These are phyloP conservation scores for Cafeteria roenbergensis DNA, from an alignment of 108 stramenopile genomes.

Conservation along the genomic window DNA sequence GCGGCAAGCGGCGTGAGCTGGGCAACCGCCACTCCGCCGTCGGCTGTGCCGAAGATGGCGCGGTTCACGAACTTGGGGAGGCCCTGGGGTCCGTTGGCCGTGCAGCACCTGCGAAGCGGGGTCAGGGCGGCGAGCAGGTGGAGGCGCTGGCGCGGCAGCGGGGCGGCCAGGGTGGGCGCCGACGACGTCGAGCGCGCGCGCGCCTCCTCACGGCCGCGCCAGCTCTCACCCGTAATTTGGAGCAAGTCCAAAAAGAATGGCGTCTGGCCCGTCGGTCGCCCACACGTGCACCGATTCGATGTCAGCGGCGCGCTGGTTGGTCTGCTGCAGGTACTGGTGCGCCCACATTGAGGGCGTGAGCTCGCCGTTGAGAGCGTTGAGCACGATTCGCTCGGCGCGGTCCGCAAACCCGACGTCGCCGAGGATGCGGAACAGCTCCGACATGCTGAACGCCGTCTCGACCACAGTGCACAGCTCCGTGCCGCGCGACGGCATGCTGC, in stretches of 20 bases:
- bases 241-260: background rate
- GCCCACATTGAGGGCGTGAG: background rate
- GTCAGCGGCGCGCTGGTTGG: background rate
- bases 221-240: background rate
- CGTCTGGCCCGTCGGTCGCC: background rate
- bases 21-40: background rate
- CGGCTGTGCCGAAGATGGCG: background rate
- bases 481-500: background rate
- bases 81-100: background rate
- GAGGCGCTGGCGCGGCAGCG: too few species aligned
- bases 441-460: background rate
- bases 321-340: background rate
- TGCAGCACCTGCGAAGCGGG: too few species aligned
- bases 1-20: too few species aligned
- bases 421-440: background rate
- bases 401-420: background rate
- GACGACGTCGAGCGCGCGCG: too few species aligned
- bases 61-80: background rate
- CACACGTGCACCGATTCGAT: background rate
- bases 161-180: too few species aligned
- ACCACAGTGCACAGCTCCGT: background rate
- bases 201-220: too few species aligned
- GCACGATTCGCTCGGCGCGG: background rate
- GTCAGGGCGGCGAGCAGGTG: too few species aligned
- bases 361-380: background rate